phyloP scores from a whole-genome alignment of 2,329 filamentous ascomycete species.

The Aureobasidium sp. region DNA sequence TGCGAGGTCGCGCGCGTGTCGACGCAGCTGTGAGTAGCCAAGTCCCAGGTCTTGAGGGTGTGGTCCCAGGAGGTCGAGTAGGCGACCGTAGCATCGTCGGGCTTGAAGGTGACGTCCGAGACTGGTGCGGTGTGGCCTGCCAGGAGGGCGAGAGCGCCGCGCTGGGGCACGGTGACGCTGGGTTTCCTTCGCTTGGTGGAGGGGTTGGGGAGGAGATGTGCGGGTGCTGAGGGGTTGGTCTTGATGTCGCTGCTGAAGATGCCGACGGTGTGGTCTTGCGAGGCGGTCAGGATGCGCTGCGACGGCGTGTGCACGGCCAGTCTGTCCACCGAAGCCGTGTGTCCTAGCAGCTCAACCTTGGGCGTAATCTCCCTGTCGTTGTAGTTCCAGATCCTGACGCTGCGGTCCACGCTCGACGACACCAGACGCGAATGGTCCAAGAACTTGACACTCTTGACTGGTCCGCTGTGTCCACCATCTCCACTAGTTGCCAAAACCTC shows the following conservation, averaged over 20 bases:
- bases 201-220: conserved; percentile 59
- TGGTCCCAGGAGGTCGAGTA: conserved; percentile 92
- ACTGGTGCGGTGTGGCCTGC: conserved; percentile 66
- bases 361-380: conserved; percentile 63
- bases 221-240: conserved; percentile 65
- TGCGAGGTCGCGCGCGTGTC: conserved; percentile 79
- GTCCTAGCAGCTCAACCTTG: conserved; percentile 75
- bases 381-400: conserved; percentile 86
- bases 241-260: conserved; percentile 80
- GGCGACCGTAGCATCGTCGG: conserved; percentile 74
- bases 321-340: conserved; percentile 66
- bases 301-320: conserved; percentile 67
- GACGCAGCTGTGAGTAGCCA: conserved; percentile 71
- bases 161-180: conserved; percentile 50
- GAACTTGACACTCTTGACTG: conserved; percentile 78
- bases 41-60: conserved; percentile 81
- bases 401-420: conserved; percentile 77
- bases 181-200: conserved; percentile 69
- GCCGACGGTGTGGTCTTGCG: conserved; percentile 74
- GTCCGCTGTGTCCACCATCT: conserved; percentile 66
- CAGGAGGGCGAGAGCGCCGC: conserved; percentile 71
- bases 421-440: conserved; percentile 70
- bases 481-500: conserved; percentile 72
- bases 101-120: conserved; percentile 77
- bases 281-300: conserved; percentile 76